Conservation (phyloP, 2,329 filamentous ascomycete genomes). For the Penicillium sp. region DNA sequence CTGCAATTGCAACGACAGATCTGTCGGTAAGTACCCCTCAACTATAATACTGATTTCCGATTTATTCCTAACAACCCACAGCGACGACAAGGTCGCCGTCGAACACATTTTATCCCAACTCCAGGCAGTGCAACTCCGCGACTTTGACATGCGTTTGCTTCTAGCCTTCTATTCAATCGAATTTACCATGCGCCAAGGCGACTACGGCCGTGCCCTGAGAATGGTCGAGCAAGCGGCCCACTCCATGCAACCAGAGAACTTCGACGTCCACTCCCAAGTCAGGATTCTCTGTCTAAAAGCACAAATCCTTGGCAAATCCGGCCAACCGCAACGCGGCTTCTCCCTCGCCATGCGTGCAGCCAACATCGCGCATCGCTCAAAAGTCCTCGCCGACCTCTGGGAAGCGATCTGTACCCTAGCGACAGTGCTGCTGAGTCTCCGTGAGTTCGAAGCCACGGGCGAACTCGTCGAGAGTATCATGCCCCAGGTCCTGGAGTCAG, state of each 20-base stretch:
- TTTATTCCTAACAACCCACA: slow-evolving; percentile 29
- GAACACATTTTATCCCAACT: slow-evolving; percentile 58
- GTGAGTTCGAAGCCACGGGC: slow-evolving; percentile 66
- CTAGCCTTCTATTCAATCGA: slow-evolving; percentile 61
- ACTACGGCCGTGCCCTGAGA: slow-evolving; percentile 54
- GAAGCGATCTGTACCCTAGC: slow-evolving; percentile 66
- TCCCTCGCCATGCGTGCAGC: slow-evolving; percentile 73
- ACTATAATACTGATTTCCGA: neutral
- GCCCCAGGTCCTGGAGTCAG: slow-evolving; percentile 72
- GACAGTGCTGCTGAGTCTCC: slow-evolving; percentile 65
- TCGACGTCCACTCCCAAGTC: slow-evolving; percentile 66
- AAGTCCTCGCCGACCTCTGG: slow-evolving; percentile 69
- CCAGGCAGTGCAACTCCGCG: slow-evolving; percentile 50
- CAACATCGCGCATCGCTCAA: slow-evolving; percentile 67
- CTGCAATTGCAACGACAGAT: slow-evolving; percentile 44
- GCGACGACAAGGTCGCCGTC: slow-evolving; percentile 57
- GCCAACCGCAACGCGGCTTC: slow-evolving; percentile 71
- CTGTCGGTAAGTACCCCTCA: slow-evolving; percentile 35
- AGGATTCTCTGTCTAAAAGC: slow-evolving; percentile 72
- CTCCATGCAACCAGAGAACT: slow-evolving; percentile 53
- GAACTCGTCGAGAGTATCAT: slow-evolving; percentile 67
- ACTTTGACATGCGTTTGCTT: slow-evolving; percentile 60
- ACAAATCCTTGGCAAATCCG: slow-evolving; percentile 64
- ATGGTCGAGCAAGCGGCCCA: slow-evolving; percentile 54
- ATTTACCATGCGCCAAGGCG: slow-evolving; percentile 53